These are phyloP conservation scores for Rhododendron vialii DNA, from an alignment of 148 eudicot species.

Conservation along the genomic window DNA sequence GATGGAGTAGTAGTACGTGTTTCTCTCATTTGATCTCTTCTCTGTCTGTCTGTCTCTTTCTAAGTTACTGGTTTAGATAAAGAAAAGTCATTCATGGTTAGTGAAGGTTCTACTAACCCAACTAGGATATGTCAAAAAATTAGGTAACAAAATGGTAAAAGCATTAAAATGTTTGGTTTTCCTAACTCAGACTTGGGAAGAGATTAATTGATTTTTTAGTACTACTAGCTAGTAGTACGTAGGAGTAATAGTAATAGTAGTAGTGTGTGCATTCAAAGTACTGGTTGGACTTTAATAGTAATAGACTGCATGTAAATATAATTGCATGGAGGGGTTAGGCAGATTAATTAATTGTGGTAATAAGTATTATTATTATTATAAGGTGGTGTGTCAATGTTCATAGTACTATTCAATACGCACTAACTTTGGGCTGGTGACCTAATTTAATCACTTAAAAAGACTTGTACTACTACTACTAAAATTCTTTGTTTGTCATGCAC, in stretches of 20 bases:
- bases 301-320: not conserved
- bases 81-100: constrained; percentile 13
- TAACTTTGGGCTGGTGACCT: constrained; percentile 3
- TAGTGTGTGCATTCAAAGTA: not conserved
- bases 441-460: constrained; percentile 1
- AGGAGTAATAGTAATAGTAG: too few species aligned
- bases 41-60: not conserved
- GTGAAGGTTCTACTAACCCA: constrained; percentile 16
- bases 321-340: not conserved
- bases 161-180: constrained; percentile 6
- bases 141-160: constrained; percentile 10
- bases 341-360: not conserved
- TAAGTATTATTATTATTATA: not conserved
- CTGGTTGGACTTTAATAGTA: not conserved
- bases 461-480: not conserved
- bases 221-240: too few species aligned
- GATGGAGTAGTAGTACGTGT: too few species aligned
- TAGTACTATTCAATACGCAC: not conserved
- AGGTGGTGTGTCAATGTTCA: not conserved
- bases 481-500: not conserved
- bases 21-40: too few species aligned
- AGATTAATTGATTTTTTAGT: not conserved
- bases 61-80: not conserved
- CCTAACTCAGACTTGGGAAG: constrained; percentile 16
- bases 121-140: constrained; percentile 7